Evolutionary conservation across 306 rosid species (phyloP).

Genomic region (Lathyrus tuberosus): DNA sequence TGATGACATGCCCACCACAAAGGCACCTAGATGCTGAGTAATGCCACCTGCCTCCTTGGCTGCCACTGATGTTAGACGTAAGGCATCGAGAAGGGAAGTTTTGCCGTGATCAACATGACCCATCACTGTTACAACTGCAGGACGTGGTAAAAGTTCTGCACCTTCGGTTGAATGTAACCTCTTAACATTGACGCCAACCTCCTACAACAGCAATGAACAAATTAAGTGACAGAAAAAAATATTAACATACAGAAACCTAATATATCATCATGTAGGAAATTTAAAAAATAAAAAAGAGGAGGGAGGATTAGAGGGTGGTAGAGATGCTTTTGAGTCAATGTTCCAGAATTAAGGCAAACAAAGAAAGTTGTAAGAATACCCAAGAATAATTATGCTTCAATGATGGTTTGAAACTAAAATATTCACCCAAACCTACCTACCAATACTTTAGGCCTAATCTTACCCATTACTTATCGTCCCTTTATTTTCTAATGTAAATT

Average conservation of each 20-base stretch:
- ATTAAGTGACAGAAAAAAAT: conserved; percentile 28
- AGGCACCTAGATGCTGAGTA: conserved; percentile 97
- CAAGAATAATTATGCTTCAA: conserved; percentile 13
- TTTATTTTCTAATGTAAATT: conserved; percentile 2
- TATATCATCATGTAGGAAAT: conserved; percentile 30
- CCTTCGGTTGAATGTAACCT: conserved; percentile 86
- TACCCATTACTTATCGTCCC: not conserved
- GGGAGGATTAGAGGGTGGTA: not conserved
- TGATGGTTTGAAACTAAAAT: conserved; percentile 7
- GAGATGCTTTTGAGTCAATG: conserved; percentile 3
- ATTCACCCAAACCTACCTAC: not conserved
- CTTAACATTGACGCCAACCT: conserved; percentile 73
- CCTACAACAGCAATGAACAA: conserved; percentile 56
- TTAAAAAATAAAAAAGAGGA: not conserved
- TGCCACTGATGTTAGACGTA: conserved; percentile 94
- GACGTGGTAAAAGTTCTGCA: conserved; percentile 66
- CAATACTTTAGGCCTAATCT: conserved; percentile 3
- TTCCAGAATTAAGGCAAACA: conserved; percentile 25
- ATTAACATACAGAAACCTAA: conserved; percentile 11
- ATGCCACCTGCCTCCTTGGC: conserved; percentile 96
- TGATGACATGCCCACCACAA: conserved; percentile 86
- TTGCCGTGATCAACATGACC: conserved; percentile 99
- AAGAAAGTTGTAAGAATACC: not conserved
- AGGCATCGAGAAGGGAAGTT: conserved; percentile 93
- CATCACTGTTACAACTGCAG: conserved; percentile 95